Base-by-base conservation (phyloP, 345 rosid genomes). In the Noccaea caerulescens region DNA sequence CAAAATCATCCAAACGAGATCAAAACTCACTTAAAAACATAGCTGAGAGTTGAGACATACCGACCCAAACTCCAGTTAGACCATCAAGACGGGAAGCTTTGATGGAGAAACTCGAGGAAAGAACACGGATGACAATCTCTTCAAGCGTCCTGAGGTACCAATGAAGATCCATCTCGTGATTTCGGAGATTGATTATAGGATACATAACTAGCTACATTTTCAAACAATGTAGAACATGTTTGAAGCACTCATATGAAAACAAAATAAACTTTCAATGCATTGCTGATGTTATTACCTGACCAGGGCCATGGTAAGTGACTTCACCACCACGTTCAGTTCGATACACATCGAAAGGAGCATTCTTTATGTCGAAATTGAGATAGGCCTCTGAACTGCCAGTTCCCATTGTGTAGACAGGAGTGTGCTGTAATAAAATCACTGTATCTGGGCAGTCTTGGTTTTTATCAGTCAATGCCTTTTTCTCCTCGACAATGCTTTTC, bases 241-340 rank as follows among this genome's bases (percentile, higher is more conserved):
- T n/a, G n/a, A n/a, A n/a, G n/a, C n/a, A n/a, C n/a, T 57, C 47
- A 57, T 34, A 49, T 10, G 7, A 63, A 33, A 64, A 7, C 38
- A 45, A 56, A 56, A 27, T 10, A 64, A 65, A 73, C 3, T 67
- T 57, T 9, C 80, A 56, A 57, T 32, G 66, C 8, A 16, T 37
- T 64, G 34, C 6, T 58, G 46, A 27, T 2, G 30, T 7, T n/a
- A 8, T n/a, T 76, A 91, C 98, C 91, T 88, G 97, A 25, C 92
- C 98, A 75, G 98, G 97, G 1, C 97, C 97, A 61, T 91, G 94
- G 77, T 91, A 88, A 10, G 98, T 91, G 78, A 88, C 92, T 72
- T 87, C 97, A 10, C 98, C 98, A 38, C 96, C 97, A 32, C 97
- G 85, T 56, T 93, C 94, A 5, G 94, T 89, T 69, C 88, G 82